phyloP scores from a whole-genome alignment of 2,329 filamentous ascomycete species.

The Trichoderma sp. region DNA sequence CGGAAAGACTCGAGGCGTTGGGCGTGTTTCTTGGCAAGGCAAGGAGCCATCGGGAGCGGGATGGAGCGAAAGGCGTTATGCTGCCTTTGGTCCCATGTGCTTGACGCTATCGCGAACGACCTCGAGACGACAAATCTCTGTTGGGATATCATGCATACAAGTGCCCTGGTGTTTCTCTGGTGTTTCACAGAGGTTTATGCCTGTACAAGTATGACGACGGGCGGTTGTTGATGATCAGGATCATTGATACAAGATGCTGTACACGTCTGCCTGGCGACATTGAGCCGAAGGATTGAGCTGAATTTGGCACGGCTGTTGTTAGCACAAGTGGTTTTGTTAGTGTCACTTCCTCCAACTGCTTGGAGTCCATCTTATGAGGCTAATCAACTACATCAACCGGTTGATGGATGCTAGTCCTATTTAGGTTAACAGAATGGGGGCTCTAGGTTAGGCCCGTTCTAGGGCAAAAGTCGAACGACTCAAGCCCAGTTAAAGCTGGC shows the following conservation, averaged over 20 bases:
- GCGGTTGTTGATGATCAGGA: not conserved
- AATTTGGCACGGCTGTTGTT: not conserved
- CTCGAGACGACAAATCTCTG: not conserved
- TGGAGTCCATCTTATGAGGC: not conserved
- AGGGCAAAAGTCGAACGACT: not conserved
- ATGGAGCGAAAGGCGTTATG: not conserved
- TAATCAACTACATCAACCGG: not conserved
- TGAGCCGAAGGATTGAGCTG: constrained; percentile 3
- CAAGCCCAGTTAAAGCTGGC: not conserved
- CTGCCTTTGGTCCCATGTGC: not conserved
- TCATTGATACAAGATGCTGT: not conserved
- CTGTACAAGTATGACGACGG: not conserved
- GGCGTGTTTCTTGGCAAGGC: constrained; percentile 14
- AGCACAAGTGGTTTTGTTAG: not conserved
- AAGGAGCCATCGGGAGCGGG: not conserved
- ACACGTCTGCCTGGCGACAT: not conserved
- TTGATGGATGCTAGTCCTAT: not conserved
- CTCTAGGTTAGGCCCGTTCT: not conserved
- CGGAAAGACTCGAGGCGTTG: not conserved
- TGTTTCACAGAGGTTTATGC: not conserved
- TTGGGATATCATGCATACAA: not conserved
- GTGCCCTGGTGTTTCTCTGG: not conserved
- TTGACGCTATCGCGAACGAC: not conserved
- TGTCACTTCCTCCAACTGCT: not conserved
- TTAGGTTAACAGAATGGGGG: not conserved